These are phyloP conservation scores for Trematosphaeria pertusa DNA, from an alignment of 2,329 filamentous ascomycete genomes.

Conservation along the genomic window DNA sequence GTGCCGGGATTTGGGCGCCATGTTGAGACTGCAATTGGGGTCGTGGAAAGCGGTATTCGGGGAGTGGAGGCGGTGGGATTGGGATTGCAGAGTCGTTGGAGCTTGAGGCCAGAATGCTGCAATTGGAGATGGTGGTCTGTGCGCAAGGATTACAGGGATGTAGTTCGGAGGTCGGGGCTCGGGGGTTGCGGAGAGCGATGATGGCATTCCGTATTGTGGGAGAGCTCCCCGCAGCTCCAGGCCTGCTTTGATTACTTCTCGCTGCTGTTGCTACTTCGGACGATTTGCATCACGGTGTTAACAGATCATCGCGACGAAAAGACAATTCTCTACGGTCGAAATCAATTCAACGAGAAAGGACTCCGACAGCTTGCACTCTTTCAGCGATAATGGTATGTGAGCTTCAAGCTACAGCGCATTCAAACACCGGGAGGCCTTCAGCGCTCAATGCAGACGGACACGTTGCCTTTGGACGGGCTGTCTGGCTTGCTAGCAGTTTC, in stretches of 20 bases:
- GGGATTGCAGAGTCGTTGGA: slow-evolving; percentile 9
- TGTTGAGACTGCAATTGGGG: slow-evolving; percentile 19
- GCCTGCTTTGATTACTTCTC: too few species aligned
- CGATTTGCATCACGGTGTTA: too few species aligned
- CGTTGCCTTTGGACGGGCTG: too few species aligned
- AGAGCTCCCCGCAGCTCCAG: slow-evolving; percentile 16
- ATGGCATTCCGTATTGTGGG: slow-evolving; percentile 1
- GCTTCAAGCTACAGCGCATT: neutral
- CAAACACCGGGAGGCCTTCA: too few species aligned
- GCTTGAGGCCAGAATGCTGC: slow-evolving; percentile 30
- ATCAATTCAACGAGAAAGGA: too few species aligned
- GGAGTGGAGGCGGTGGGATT: slow-evolving; percentile 8
- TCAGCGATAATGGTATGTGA: slow-evolving; percentile 11
- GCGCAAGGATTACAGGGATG: slow-evolving; percentile 19
- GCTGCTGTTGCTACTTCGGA: too few species aligned
- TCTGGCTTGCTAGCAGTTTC: too few species aligned
- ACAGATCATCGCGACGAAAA: neutral
- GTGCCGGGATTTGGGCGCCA: slow-evolving; percentile 43
- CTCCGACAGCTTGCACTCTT: too few species aligned
- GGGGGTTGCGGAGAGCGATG: slow-evolving; percentile 7
- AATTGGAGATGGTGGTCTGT: slow-evolving; percentile 9
- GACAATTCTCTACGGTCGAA: neutral
- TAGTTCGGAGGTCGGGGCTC: slow-evolving; percentile 13
- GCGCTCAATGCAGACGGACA: neutral
- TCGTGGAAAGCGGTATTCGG: neutral